Evolutionary conservation across 192 early-diverging fungal genomes (phyloP).

Genomic region (Entomortierella chlamydospora): DNA sequence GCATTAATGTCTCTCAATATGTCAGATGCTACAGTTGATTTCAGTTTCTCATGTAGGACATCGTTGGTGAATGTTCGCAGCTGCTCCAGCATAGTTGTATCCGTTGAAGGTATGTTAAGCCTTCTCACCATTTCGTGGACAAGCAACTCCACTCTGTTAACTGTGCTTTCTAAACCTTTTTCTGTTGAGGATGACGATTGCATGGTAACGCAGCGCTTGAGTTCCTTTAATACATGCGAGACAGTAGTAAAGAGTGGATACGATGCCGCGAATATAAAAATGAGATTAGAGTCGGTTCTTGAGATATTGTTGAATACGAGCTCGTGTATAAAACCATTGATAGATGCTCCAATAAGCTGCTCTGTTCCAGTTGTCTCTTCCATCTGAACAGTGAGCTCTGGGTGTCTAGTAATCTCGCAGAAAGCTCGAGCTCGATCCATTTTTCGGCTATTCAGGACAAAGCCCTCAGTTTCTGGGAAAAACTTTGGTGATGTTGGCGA

Average conservation of each 20-base stretch:
- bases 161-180: background rate
- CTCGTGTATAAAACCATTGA: slow-evolving; percentile 67
- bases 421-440: slow-evolving; percentile 24
- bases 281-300: slow-evolving; percentile 18
- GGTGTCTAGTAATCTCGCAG: slow-evolving; percentile 54
- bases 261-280: slow-evolving; percentile 54
- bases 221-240: slow-evolving; percentile 23
- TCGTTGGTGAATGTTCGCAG: slow-evolving; percentile 10
- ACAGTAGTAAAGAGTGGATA: slow-evolving; percentile 55
- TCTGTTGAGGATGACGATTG: background rate
- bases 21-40: background rate
- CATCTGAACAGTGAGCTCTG: slow-evolving; percentile 58
- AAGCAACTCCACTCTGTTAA: background rate
- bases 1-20: slow-evolving; percentile 7
- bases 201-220: slow-evolving; percentile 21
- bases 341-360: slow-evolving; percentile 18
- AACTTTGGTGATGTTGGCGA: slow-evolving; percentile 26
- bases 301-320: slow-evolving; percentile 59
- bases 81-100: background rate
- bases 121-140: slow-evolving; percentile 20
- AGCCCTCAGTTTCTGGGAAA: slow-evolving; percentile 4
- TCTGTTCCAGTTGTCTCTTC: slow-evolving; percentile 10
- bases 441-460: slow-evolving; percentile 22
- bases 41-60: slow-evolving; percentile 2
- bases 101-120: background rate